Evolutionary conservation across 2,329 filamentous ascomycete species (phyloP), one percentile per base, ranked within the genome.

Genomic region (Clonostachys solani): DNA sequence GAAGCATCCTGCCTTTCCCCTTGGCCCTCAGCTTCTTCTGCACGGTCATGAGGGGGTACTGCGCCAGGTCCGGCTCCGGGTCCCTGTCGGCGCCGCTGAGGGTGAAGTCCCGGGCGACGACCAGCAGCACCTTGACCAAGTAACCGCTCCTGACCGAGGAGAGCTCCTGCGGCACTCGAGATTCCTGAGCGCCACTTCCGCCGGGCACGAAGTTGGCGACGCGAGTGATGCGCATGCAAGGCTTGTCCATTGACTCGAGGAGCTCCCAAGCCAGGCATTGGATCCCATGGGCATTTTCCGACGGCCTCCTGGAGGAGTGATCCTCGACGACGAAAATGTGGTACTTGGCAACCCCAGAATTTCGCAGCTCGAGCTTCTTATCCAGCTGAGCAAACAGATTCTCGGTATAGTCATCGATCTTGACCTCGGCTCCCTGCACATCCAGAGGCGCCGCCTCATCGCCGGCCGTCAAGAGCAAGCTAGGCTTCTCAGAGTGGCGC

Each of bases 261-360:
- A 62, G 55, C 44, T 60, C 59, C 59, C 57, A 60, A 1, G 57
- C 59, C 6, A 61, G 56, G 40, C 57, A 59, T 45, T 60, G 56
- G 33, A 61, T 55, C 29, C 54, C 48, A 36, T 29, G 23, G 23
- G 51, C 44, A 18, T 42, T 36, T 7, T 19, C 40, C 16, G 41
- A 40, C 12, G 45, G 34, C 9, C 43, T 35, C 16, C 29, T 42
- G 45, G 51, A 46, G 42, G 55, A 50, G 45, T 61, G 48, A 43
- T 57, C 48, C 46, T 63, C 57, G 13, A 58, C 48, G 45, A 63
- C 47, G 43, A 57, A 52, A 34, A 60, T 44, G 40, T 60, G 59
- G 16, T 50, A 49, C 17, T 57, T 52, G 5, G 42, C 48, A 3
- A 47, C 43, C 8, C 48, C 49, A 6, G 40, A 33, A 18, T 17